A percentile compares a stretch with the other conserved stretches of the same genome.
phyloP scores from a whole-genome alignment of 1,284 basidiomycete genomes.

The Cutaneotrichosporon cavernicola region DNA sequence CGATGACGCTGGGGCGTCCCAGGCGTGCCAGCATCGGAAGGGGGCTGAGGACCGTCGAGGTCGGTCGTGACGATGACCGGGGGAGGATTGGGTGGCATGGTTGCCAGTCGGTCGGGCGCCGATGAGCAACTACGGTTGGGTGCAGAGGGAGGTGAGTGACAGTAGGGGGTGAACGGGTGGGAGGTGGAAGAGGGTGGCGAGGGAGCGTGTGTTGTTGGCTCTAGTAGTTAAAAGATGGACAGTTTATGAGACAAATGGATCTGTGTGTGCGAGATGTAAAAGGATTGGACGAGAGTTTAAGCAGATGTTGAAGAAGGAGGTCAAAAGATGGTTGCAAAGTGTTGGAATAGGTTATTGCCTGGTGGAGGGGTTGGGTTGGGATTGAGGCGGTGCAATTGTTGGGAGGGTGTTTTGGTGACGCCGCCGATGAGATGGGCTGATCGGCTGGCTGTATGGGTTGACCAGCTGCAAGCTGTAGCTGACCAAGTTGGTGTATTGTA shows the following conservation, averaged over 20 bases:
- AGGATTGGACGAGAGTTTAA: neutral
- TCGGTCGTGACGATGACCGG: constrained; percentile 46
- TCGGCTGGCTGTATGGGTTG: too few relatives aligned
- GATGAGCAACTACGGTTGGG: neutral
- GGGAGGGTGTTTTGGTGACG: too few relatives aligned
- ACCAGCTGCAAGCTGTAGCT: too few relatives aligned
- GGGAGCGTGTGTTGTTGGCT: neutral
- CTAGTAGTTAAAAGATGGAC: neutral
- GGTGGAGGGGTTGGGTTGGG: neutral
- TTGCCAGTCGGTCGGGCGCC: constrained; percentile 5
- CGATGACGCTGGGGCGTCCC: constrained; percentile 19
- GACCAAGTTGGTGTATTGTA: too few relatives aligned
- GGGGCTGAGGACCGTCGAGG: constrained; percentile 28
- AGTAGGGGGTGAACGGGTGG: neutral
- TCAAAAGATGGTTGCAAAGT: neutral
- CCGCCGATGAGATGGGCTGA: too few relatives aligned
- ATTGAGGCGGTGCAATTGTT: too few relatives aligned
- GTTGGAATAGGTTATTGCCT: neutral
- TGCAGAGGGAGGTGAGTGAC: neutral
- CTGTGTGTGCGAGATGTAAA: neutral
- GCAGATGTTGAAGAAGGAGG: neutral
- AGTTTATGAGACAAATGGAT: neutral
- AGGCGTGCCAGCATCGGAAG: constrained; percentile 13
- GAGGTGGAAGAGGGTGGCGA: neutral
- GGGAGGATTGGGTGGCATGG: constrained; percentile 25